phyloP scores from a whole-genome alignment of 225 moss, liverwort and hornwort genomes.

The Takakia lepidozioides region DNA sequence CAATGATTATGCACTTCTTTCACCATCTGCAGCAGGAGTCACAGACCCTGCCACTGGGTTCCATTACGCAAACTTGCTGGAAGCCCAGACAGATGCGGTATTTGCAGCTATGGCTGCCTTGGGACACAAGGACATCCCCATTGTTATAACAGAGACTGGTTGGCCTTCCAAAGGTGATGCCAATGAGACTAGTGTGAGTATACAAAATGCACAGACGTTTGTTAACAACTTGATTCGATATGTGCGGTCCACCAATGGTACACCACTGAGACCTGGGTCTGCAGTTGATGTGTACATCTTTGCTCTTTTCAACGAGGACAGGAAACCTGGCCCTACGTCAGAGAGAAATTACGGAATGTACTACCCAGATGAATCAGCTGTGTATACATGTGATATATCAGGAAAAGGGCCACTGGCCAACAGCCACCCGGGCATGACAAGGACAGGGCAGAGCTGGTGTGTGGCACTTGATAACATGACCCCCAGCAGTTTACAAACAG shows the following conservation, averaged over 20 bases:
- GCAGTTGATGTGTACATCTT: conserved; percentile 42
- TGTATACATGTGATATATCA: too few relatives aligned
- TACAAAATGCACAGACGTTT: conserved; percentile 33
- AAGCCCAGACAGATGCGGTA: conserved; percentile 18
- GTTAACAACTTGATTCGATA: conserved; percentile 46
- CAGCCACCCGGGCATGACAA: too few relatives aligned
- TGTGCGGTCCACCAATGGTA: conserved; percentile 24
- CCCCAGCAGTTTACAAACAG: too few relatives aligned
- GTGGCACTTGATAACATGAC: too few relatives aligned
- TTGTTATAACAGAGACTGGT: conserved; percentile 23
- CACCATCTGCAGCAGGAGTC: conserved; percentile 14
- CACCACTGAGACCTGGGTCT: conserved; percentile 30
- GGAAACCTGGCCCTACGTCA: conserved; percentile 31
- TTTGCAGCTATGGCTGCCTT: conserved; percentile 14
- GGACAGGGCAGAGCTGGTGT: too few relatives aligned
- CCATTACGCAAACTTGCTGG: conserved; percentile 22
- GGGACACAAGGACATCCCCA: conserved; percentile 2
- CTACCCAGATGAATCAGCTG: conserved; percentile 16
- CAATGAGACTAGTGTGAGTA: conserved; percentile 8
- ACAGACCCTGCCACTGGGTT: conserved; percentile 19
- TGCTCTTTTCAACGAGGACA: conserved; percentile 53
- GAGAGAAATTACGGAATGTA: conserved; percentile 54
- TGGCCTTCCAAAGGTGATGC: conserved; percentile 50
- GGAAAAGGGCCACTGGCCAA: too few relatives aligned
- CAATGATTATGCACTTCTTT: conserved; percentile 36